Base-by-base conservation (phyloP, 2,329 filamentous ascomycete genomes). In the Elsinoe perseae region DNA sequence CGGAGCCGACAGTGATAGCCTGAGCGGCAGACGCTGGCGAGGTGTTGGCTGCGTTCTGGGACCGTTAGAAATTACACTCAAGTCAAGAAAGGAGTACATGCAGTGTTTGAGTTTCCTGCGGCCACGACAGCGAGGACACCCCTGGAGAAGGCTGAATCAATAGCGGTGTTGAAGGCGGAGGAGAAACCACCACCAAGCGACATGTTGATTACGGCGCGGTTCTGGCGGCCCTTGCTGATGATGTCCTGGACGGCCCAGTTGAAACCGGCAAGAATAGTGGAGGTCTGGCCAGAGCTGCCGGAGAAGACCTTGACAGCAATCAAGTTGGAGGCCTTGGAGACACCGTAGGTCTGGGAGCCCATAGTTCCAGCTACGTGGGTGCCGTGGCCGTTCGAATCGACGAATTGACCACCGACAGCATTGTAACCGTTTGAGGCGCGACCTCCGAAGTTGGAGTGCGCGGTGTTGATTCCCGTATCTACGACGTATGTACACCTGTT, bases 341-440 rank as follows among this genome's bases (percentile, higher is more conserved):
- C 80, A 60, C 83, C 83, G 58, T 80, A 84, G 2, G 78, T 83
- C 54, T 70, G 73, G 30, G 81, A 80, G 20, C 73, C 83, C 42
- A 84, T 79, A 14, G 81, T 85, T 21, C 81, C 83, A 8, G 81
- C 76, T 23, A 83, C 80, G 70, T 85, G 83, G 56, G 75, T 82
- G 38, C 83, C 83, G 68, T 85, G 83, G 10, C 82, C 82, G 63
- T 83, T 80, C 61, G 78, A 73, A 57, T 75, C 72, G 20, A 65
- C 68, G 56, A 69, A 64, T 10, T 57, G 52, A 63, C 68, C 57
- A 20, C 53, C 54, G 7, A 60, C 57, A 7, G 58, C 58, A 58
- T 70, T 72, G 4, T 62, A 65, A 28, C 69, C 70, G 56, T 59
- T 66, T 4, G 43, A 62, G 7, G 69, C 72, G 56, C 70, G 66